phyloP scores from a whole-genome alignment of 2,329 filamentous ascomycete genomes.

The Lasiodiplodia sp. region DNA sequence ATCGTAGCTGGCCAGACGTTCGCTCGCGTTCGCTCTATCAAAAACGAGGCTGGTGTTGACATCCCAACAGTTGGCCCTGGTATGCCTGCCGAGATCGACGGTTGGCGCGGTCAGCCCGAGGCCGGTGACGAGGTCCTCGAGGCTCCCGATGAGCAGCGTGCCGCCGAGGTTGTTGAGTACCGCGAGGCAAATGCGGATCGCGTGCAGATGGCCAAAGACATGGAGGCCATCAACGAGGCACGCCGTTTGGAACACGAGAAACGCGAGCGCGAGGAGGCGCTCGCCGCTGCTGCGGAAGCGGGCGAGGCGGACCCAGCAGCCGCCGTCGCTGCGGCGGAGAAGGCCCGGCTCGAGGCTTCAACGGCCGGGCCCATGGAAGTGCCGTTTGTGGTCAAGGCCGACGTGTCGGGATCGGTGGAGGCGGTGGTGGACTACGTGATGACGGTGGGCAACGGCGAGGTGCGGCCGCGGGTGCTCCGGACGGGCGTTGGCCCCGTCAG shows the following conservation, averaged over 20 bases:
- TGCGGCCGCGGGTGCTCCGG: conserved; percentile 77
- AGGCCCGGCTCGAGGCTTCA: conserved; percentile 48
- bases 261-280: conserved; percentile 59
- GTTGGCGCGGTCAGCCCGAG: conserved; percentile 87
- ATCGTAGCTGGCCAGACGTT: conserved; percentile 89
- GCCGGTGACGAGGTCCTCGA: conserved; percentile 90
- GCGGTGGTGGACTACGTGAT: conserved; percentile 81
- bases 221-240: conserved; percentile 77
- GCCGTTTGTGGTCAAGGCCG: conserved; percentile 88
- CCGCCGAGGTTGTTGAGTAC: conserved; percentile 79
- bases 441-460: conserved; percentile 83
- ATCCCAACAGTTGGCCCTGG: conserved; percentile 81
- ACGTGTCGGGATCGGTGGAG: conserved; percentile 93
- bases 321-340: conserved; percentile 41
- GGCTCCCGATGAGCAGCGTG: conserved; percentile 77
- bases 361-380: conserved; percentile 61
- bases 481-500: conserved; percentile 78
- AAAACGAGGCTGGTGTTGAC: conserved; percentile 81
- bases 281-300: conserved; percentile 37
- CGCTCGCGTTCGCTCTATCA: conserved; percentile 82
- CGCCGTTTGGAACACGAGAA: conserved; percentile 66
- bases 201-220: conserved; percentile 69
- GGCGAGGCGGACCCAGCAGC: conserved; percentile 39
- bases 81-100: conserved; percentile 88
- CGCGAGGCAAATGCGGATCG: conserved; percentile 75